Base-by-base conservation (phyloP, 495 filamentous ascomycete genomes). In the Patellaria atrata region DNA sequence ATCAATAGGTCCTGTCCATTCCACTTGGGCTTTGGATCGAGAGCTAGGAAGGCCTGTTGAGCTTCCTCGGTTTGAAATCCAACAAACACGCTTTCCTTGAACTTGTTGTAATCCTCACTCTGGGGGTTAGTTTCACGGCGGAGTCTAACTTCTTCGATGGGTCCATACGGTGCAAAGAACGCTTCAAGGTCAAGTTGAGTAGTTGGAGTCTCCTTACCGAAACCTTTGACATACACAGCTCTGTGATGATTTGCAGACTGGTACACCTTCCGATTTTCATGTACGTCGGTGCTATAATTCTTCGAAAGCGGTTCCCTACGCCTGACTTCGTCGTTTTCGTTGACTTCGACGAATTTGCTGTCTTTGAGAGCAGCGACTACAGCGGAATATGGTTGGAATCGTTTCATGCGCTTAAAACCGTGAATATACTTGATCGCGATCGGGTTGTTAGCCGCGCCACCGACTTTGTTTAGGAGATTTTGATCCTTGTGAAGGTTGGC, bases 1-100 rank as follows among this genome's bases (percentile, higher is more conserved):
- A 92, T 75, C 38, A 67, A 36, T 7, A 96, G 63, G 10, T 76
- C 68, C 31, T 75, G 55, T 24, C 65, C 82, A 42, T 84, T 73
- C 72, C 74, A 94, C 43, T 73, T 70, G 31, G 87, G 87, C 54
- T 81, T 77, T n/a, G 78, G 71, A 24, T 86, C 75, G 5, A 85
- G 58, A 1, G 62, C 72, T 26, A 92, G 60, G 59, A 96, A 96
- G 11, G 67, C 67, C 50, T 83, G 63, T 45, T 79, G 73, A 16
- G 71, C 68, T 30, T 87, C 80, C 40, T 79, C 75, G 33, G 67
- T 66, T 21, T 62, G 63, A 53, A 94, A 96, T 58, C 94, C 86
- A 33, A 94, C 84, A 48, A 93, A 96, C 17, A 94, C 75, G 33
- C 83, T 92, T 25, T 82, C 82, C 66, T 97, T 97, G 70, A 94